Percentiles rank a stretch among this genome's conserved stretches.
Conservation (phyloP, 2,329 filamentous ascomycete species). For the Penicillium paneum region DNA sequence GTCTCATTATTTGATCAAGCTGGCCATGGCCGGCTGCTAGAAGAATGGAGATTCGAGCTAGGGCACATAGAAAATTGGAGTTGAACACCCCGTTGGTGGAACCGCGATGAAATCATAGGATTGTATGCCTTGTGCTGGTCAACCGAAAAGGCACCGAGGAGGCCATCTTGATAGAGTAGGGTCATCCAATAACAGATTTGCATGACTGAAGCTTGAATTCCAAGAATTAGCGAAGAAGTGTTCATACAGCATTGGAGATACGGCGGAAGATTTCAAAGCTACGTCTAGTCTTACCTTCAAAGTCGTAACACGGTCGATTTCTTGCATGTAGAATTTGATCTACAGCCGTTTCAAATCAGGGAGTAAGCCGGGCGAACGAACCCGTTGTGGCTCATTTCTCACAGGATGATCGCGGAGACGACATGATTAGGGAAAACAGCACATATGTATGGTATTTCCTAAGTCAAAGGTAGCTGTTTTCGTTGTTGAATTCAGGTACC, state of each 20-base stretch:
- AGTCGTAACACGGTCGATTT: neutral
- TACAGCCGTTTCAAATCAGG: too few relatives aligned
- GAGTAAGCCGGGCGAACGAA: neutral
- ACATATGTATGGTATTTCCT: too few relatives aligned
- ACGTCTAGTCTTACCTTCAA: neutral
- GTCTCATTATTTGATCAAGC: conserved; percentile 24
- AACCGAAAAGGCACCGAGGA: too few relatives aligned
- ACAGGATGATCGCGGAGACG: neutral
- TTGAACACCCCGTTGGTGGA: too few relatives aligned
- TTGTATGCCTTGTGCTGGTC: too few relatives aligned
- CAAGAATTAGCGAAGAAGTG: too few relatives aligned
- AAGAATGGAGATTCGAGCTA: conserved; percentile 20
- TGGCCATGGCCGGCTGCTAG: conserved; percentile 11
- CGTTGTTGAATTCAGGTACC: neutral
- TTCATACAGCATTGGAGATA: neutral
- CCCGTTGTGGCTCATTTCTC: neutral
- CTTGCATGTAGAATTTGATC: neutral
- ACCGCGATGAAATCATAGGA: too few relatives aligned
- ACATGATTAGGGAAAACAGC: neutral
- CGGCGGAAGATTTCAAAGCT: neutral
- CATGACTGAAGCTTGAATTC: too few relatives aligned
- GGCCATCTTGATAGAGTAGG: too few relatives aligned
- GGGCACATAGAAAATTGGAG: conserved; percentile 19
- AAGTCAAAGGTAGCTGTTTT: too few relatives aligned
- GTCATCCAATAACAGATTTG: too few relatives aligned